Evolutionary conservation across 2,329 filamentous ascomycete genomes (phyloP), one percentile per base, ranked within the genome.

Genomic region (Colletotrichum agaves): DNA sequence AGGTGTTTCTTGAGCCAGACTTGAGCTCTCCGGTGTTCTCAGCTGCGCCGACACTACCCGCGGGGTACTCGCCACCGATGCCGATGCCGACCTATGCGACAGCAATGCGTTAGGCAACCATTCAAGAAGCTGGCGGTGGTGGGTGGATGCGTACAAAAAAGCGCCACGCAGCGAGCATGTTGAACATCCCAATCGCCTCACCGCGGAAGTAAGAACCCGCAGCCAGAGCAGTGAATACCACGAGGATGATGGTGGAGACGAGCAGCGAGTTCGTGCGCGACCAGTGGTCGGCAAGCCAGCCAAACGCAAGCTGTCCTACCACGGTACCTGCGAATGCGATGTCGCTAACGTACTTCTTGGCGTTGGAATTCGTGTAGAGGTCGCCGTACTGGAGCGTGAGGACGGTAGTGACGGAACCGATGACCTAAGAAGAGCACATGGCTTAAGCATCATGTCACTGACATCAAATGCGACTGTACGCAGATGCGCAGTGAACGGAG

Each of bases 311-410:
- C 82, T 94, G 92, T 2, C 93, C 93, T 1, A 96, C 81, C 4
- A 97, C 92, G 43, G 93, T 97, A 12, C 94, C 94, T 0, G 90
- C 94, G 75, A 97, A 97, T 5, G 93, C 91, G 73, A 97, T 96
- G 68, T 91, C 90, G 23, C 89, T 85, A 63, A 97, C 91, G 73
- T 96, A 93, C 73, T 87, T 87, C 71, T 89, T 88, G 2, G 93
- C 91, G 0, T 83, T 82, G 0, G 92, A 95, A 3, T 82, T 80
- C n/a, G 77, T 84, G 79, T 94, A 98, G n/a, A 86, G 78, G 1
- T 84, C 79, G 44, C 86, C 86, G 75, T 97, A 97, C 72, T 97
- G 85, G 0, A 77, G 79, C 19, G 77, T 78, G 6, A 97, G 86
- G 66, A 94, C 88, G 1, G 93, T 97, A 73, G 91, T 92, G 65